Evolutionary conservation across 2,329 filamentous ascomycete genomes (phyloP).

Genomic region (Venturiaceae sp.): DNA sequence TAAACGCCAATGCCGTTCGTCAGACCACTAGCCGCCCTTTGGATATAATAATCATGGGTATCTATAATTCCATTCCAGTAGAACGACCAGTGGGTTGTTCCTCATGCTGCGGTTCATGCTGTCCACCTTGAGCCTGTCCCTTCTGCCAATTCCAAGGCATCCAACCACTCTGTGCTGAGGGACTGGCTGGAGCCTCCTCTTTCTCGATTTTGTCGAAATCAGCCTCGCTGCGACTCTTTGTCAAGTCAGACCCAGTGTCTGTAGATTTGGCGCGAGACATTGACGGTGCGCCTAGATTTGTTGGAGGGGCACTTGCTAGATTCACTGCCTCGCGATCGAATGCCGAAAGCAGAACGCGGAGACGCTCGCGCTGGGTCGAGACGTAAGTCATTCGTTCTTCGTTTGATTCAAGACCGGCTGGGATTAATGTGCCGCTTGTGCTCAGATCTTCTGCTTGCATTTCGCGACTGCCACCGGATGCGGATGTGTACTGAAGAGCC

Average conservation of each 20-base stretch:
- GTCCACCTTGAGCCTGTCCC: neutral
- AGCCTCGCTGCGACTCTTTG: constrained; percentile 74
- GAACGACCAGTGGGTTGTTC: neutral
- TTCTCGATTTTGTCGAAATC: constrained; percentile 84
- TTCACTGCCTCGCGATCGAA: constrained; percentile 70
- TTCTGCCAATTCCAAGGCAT: constrained; percentile 40
- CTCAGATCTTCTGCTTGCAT: constrained; percentile 40
- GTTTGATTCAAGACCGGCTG: constrained; percentile 53
- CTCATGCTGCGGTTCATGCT: neutral
- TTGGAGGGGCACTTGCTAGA: constrained; percentile 27
- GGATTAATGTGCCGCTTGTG: constrained; percentile 56
- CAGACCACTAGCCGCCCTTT: neutral
- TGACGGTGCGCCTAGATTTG: constrained; percentile 4
- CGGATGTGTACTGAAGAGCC: constrained; percentile 56
- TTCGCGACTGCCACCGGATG: constrained; percentile 28
- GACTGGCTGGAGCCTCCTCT: constrained; percentile 24
- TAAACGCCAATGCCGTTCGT: neutral
- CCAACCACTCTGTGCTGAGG: constrained; percentile 31
- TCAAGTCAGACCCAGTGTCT: constrained; percentile 42
- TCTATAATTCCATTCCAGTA: neutral
- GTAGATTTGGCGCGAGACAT: constrained; percentile 38
- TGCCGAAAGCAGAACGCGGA: constrained; percentile 64
- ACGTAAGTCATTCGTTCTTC: constrained; percentile 64
- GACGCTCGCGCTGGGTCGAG: constrained; percentile 65
- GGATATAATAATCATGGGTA: neutral